Percentiles rank a stretch among this genome's conserved stretches.
These are phyloP conservation scores for Triticum urartu DNA, from an alignment of 176 grass and related monocot genomes.

Conservation along the genomic window DNA sequence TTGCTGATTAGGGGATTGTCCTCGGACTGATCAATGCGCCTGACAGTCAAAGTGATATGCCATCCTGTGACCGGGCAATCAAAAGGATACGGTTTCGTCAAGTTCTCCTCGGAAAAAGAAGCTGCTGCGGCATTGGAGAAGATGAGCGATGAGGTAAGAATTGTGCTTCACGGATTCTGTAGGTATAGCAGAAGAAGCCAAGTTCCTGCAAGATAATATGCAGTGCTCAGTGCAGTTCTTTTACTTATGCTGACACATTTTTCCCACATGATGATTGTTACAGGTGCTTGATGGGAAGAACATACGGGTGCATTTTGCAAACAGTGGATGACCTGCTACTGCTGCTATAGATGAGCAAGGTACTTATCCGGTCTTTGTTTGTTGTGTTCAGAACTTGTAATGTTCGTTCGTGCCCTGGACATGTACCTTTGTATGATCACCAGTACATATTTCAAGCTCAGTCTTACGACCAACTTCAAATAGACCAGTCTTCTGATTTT, in stretches of 20 bases:
- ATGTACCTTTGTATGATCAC: too few species aligned
- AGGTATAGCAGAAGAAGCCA: background rate
- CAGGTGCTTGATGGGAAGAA: too few species aligned
- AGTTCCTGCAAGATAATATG: background rate
- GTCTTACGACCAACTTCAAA: background rate
- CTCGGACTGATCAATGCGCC: background rate
- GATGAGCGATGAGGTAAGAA: conserved; percentile 45
- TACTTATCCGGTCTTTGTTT: too few species aligned
- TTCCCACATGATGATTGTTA: too few species aligned
- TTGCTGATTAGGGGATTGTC: background rate
- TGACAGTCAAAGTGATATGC: conserved; percentile 53
- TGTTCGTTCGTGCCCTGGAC: too few species aligned
- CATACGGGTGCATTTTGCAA: too few species aligned
- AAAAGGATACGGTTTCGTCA: conserved; percentile 59
- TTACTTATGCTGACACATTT: too few species aligned
- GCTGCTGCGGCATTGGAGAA: conserved; percentile 35
- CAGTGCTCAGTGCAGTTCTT: background rate
- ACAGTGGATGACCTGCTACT: too few species aligned
- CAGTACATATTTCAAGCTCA: background rate
- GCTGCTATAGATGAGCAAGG: too few species aligned
- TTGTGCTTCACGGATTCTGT: background rate
- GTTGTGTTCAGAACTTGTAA: too few species aligned
- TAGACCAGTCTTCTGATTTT: background rate
- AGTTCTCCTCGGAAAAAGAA: conserved; percentile 31
- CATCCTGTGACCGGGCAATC: conserved; percentile 48